These are phyloP conservation scores for Backusella psychrophila DNA, from an alignment of 192 early-diverging fungal genomes.

Conservation along the genomic window DNA sequence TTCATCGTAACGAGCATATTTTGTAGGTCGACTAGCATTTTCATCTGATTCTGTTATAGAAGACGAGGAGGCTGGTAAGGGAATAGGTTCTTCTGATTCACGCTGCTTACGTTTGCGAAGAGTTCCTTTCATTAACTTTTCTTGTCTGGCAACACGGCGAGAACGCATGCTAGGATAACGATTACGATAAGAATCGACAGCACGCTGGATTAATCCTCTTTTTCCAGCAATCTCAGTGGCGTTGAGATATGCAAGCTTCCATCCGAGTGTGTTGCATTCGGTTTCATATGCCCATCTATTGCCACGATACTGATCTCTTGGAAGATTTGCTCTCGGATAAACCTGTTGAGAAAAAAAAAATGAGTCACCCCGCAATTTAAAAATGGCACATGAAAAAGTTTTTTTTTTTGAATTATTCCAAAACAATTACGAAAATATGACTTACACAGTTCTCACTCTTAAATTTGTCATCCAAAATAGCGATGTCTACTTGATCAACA, in stretches of 20 bases:
- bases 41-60: neutral
- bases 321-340: constrained; percentile 78
- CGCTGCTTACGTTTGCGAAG: constrained; percentile 44
- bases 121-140: constrained; percentile 62
- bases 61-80: neutral
- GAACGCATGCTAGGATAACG: constrained; percentile 67
- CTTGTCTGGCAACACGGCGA: constrained; percentile 70
- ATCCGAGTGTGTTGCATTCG: constrained; percentile 82
- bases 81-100: constrained; percentile 24
- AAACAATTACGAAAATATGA: neutral
- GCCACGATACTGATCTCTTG: constrained; percentile 63
- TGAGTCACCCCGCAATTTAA: constrained; percentile 7
- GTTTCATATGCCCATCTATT: constrained; percentile 85
- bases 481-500: constrained; percentile 54
- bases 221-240: constrained; percentile 58
- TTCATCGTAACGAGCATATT: constrained; percentile 10
- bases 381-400: neutral
- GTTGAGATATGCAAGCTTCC: constrained; percentile 83
- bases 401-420: constrained; percentile 6
- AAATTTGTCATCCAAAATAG: constrained; percentile 54
- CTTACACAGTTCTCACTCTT: constrained; percentile 73
- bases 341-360: constrained; percentile 17
- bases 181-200: constrained; percentile 80
- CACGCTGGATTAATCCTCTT: constrained; percentile 79
- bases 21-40: neutral